Conservation (phyloP, 345 rosid genomes). For the Draba incana region DNA sequence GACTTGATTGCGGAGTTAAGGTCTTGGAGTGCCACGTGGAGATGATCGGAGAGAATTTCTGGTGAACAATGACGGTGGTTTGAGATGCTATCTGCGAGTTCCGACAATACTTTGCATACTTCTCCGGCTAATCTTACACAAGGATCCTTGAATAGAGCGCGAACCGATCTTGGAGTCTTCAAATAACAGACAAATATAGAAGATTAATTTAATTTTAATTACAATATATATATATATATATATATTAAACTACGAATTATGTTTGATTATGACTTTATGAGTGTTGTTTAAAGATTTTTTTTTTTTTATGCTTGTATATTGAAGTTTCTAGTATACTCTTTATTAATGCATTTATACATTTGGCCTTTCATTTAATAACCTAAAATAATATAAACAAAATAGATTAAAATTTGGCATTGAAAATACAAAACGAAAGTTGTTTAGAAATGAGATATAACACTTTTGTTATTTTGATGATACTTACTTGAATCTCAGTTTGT, state of each 20-base stretch:
- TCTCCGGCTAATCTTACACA: slow-evolving; percentile 72
- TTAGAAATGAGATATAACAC: no score
- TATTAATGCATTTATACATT: no score
- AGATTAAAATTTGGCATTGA: no score
- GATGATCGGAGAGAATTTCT: slow-evolving; percentile 73
- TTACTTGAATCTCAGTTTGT: slow-evolving; percentile 82
- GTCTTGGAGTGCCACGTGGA: slow-evolving; percentile 76
- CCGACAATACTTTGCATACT: slow-evolving; percentile 62
- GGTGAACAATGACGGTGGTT: slow-evolving; percentile 76
- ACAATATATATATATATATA: background rate
- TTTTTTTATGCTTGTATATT: no score
- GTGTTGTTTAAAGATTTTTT: no score
- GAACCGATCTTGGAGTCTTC: slow-evolving; percentile 70
- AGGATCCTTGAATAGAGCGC: slow-evolving; percentile 71
- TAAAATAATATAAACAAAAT: no score
- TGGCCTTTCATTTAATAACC: no score
- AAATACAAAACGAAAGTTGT: no score
- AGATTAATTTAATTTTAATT: background rate
- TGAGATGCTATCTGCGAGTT: slow-evolving; percentile 63
- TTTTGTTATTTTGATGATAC: background rate
- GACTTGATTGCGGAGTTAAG: slow-evolving; percentile 73
- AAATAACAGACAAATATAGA: background rate
- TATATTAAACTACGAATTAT: background rate
- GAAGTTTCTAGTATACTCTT: no score
- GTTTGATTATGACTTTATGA: no score